These are phyloP conservation scores for Candolleomyces eurysporus DNA, from an alignment of 768 basidiomycete species.

Conservation along the genomic window DNA sequence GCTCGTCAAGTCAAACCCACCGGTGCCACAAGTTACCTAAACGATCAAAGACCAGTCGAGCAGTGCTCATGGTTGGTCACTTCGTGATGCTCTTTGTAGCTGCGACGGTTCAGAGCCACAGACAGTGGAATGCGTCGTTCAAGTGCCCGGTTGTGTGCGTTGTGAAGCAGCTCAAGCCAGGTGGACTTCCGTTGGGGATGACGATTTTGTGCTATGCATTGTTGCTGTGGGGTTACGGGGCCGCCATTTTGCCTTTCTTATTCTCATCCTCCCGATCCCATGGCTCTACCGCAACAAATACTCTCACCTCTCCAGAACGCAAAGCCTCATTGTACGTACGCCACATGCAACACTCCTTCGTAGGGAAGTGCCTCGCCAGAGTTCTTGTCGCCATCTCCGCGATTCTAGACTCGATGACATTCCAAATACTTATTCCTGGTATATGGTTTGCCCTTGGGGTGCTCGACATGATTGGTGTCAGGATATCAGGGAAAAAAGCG, in stretches of 20 bases:
- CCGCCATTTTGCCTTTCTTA: background rate
- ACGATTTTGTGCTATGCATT: background rate
- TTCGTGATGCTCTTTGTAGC: background rate
- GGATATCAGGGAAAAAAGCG: background rate
- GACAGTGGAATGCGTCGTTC: background rate
- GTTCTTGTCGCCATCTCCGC: background rate
- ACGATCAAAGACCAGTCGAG: background rate
- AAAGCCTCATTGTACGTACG: no score
- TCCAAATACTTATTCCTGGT: background rate
- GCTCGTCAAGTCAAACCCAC: background rate
- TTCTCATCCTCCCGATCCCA: no score
- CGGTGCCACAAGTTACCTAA: background rate
- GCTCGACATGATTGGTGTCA: background rate
- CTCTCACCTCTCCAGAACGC: no score
- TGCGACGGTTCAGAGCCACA: constrained; percentile 1
- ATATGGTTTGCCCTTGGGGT: constrained; percentile 1
- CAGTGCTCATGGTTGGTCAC: background rate
- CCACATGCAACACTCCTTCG: no score
- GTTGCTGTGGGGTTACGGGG: constrained; percentile 4
- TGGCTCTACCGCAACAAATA: no score
- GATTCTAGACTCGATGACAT: constrained; percentile 2
- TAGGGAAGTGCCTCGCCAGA: no score
- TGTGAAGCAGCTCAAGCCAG: background rate
- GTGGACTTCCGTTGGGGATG: background rate
- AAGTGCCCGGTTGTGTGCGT: constrained; percentile 3